A percentile compares a stretch with the other conserved stretches of the same genome.
Evolutionary conservation across 106 monocot genomes (phyloP).

Genomic region (Vanilla planifolia): DNA sequence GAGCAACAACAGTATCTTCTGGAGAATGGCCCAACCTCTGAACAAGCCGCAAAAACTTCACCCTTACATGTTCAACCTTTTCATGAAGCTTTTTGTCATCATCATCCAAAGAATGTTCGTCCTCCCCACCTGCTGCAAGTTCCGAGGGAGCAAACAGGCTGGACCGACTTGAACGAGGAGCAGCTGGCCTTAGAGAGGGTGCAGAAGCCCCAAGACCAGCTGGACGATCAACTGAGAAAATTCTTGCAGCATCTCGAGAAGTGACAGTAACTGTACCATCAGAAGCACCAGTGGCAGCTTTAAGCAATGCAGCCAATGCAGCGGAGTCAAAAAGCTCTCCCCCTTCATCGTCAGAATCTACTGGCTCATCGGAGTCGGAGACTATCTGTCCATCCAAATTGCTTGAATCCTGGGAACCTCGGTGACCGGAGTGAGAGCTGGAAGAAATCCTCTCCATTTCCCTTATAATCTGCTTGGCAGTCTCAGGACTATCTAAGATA

Average conservation of each 20-base stretch:
- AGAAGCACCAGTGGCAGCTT: constrained; percentile 61
- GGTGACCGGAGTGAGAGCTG: neutral
- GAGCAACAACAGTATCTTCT: constrained; percentile 73
- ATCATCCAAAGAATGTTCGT: constrained; percentile 48
- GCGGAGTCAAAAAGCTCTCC: constrained; percentile 67
- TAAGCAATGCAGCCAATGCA: constrained; percentile 74
- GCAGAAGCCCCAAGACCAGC: constrained; percentile 72
- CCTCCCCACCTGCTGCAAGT: constrained; percentile 36
- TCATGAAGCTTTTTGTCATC: constrained; percentile 83
- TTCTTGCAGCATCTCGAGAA: constrained; percentile 41
- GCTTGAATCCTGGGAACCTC: neutral
- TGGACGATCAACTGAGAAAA: constrained; percentile 67
- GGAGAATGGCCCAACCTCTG: constrained; percentile 73
- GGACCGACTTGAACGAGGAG: constrained; percentile 26
- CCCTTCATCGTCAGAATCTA: constrained; percentile 54
- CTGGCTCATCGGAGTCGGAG: constrained; percentile 46
- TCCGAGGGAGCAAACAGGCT: constrained; percentile 53
- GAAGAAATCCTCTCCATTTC: constrained; percentile 46
- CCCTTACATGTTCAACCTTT: constrained; percentile 79
- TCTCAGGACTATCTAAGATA: constrained; percentile 46
- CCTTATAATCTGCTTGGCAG: constrained; percentile 48
- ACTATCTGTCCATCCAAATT: constrained; percentile 45
- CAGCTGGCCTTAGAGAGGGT: constrained; percentile 47
- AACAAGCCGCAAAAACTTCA: constrained; percentile 84
- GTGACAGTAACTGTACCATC: constrained; percentile 39